These are phyloP conservation scores for Geotrichum reessii DNA, from an alignment of 1,139 yeast genomes.

Conservation along the genomic window DNA sequence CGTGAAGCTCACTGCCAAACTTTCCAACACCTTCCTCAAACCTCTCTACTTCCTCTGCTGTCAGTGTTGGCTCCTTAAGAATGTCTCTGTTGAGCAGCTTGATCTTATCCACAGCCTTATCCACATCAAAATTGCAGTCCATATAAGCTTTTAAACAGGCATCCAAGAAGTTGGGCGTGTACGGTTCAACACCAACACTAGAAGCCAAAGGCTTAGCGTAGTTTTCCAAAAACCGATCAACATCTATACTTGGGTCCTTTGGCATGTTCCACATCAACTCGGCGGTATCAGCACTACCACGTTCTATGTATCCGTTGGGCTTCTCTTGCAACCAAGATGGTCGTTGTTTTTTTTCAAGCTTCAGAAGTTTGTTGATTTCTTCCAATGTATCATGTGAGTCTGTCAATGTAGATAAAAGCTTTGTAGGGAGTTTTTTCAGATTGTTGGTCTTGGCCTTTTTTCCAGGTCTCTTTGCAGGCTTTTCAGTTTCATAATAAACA, in stretches of 20 bases:
- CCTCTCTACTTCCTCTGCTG: slow-evolving; percentile 52
- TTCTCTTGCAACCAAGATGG: slow-evolving; percentile 76
- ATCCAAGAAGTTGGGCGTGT: slow-evolving; percentile 73
- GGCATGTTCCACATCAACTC: slow-evolving; percentile 62
- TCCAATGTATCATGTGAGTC: neutral
- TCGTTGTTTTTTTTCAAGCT: slow-evolving; percentile 41
- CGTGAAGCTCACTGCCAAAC: slow-evolving; percentile 75
- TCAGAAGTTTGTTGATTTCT: slow-evolving; percentile 43
- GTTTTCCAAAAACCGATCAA: slow-evolving; percentile 42
- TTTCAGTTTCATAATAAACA: slow-evolving; percentile 53
- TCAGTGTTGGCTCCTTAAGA: slow-evolving; percentile 71
- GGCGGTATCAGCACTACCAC: slow-evolving; percentile 75
- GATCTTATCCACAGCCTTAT: neutral
- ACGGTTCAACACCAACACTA: slow-evolving; percentile 41
- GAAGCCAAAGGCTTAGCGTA: slow-evolving; percentile 55
- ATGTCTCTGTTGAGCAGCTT: slow-evolving; percentile 47
- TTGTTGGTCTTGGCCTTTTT: slow-evolving; percentile 19
- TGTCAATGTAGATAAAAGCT: neutral
- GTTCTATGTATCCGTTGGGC: slow-evolving; percentile 76
- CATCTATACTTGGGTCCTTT: slow-evolving; percentile 17
- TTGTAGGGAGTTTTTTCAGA: neutral
- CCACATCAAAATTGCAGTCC: slow-evolving; percentile 46
- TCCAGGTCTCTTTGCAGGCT: slow-evolving; percentile 24
- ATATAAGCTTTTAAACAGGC: slow-evolving; percentile 54
- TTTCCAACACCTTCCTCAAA: slow-evolving; percentile 73